A percentile compares a stretch with the other conserved stretches of the same genome.
phyloP scores from a whole-genome alignment of 441 rosid genomes.

The Corymbia citriodora region DNA sequence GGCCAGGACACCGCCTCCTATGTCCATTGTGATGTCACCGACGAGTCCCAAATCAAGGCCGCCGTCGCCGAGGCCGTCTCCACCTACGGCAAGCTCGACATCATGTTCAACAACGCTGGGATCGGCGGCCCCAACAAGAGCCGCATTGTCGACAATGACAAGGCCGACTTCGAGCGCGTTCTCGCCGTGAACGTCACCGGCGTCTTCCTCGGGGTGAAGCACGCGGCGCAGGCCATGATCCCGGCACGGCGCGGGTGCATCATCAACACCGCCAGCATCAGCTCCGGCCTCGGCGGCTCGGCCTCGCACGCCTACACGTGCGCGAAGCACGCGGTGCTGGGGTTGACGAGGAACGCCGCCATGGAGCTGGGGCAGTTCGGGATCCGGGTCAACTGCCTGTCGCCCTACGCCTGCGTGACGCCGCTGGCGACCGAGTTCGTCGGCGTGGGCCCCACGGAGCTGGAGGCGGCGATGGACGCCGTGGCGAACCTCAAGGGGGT shows the following conservation, averaged over 20 bases:
- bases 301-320: neutral
- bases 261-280: constrained; percentile 1
- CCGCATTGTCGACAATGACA: neutral
- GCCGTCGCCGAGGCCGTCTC: neutral
- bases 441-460: neutral
- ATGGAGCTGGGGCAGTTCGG: constrained; percentile 1
- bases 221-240: neutral
- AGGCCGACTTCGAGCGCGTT: neutral
- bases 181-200: neutral
- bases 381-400: constrained; percentile 1
- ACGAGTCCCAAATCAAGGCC: constrained; percentile 20
- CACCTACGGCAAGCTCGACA: neutral
- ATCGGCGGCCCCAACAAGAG: neutral
- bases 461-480: constrained; percentile 15
- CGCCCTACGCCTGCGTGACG: neutral
- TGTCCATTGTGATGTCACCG: constrained; percentile 22
- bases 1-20: constrained; percentile 20
- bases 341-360: neutral
- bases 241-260: neutral
- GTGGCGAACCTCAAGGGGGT: constrained; percentile 38
- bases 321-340: neutral
- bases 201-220: neutral
- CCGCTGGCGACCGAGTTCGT: neutral
- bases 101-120: constrained; percentile 6
- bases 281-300: neutral